Percentiles rank a stretch among this genome's conserved stretches.
phyloP scores from a whole-genome alignment of 2,329 filamentous ascomycete genomes.

The Penicillium sp. region DNA sequence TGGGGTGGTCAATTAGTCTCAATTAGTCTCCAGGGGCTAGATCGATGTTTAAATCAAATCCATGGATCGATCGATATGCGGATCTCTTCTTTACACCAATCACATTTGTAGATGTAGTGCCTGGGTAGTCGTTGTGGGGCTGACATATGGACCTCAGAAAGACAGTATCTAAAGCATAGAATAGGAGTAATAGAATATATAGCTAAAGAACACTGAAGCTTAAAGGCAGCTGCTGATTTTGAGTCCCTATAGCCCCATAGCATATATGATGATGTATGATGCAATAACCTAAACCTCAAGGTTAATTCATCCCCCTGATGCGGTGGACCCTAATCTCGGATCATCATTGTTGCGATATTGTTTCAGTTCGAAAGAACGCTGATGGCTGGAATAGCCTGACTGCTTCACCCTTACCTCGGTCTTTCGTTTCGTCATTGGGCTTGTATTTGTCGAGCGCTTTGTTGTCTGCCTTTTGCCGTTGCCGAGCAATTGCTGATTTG shows the following conservation, averaged over 20 bases:
- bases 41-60: not conserved
- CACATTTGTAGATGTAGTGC: not conserved
- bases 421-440: constrained; percentile 18
- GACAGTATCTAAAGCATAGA: too few relatives aligned
- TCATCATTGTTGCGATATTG: constrained; percentile 28
- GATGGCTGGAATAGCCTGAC: constrained; percentile 16
- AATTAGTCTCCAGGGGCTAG: not conserved
- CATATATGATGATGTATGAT: constrained; percentile 11
- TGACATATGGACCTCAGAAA: not conserved
- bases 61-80: not conserved
- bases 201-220: too few relatives aligned
- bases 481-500: constrained; percentile 10
- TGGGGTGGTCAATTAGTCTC: too few relatives aligned
- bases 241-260: not conserved
- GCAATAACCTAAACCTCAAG: constrained; percentile 11
- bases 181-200: too few relatives aligned
- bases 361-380: constrained; percentile 17
- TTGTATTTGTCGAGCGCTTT: constrained; percentile 5
- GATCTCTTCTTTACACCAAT: constrained; percentile 6
- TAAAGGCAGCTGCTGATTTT: too few relatives aligned
- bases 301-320: constrained; percentile 14
- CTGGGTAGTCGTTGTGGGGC: not conserved
- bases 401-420: constrained; percentile 14
- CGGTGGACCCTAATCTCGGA: constrained; percentile 31
- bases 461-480: constrained; percentile 6